Base-by-base conservation (phyloP, 129 eudicot genomes). In the Flaveria brownii region DNA sequence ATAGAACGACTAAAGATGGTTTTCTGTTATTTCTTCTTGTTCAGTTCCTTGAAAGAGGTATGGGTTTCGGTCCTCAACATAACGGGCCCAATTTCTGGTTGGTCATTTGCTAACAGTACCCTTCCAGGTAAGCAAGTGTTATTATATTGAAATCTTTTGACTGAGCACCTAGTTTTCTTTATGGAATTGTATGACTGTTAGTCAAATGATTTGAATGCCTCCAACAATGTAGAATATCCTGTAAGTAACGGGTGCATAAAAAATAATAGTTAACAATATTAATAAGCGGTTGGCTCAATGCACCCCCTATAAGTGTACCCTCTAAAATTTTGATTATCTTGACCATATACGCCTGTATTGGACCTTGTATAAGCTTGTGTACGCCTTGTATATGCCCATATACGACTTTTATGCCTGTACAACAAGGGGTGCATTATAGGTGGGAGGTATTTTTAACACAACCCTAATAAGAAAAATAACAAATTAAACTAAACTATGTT, bases 61-160 rank as follows among this genome's bases (percentile, higher is more conserved):
- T 95, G 94, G 97, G 99, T 95, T 70, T 86, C 97, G 30, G 99
- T 95, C 52, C 96, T 95, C 42, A 95, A 95, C 82, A 82, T 95
- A 61, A 95, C 97, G n/a, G 97, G 99, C 74, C 97, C 97, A 9
- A 64, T 95, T 74, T 88, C 91, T 57, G 82, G 86, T 77, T 95
- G 99, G 99, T 95, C 99, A 36, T 87, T 95, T 75, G 96, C 97
- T 61, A 78, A 91, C 80, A 73, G 65, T 74, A 78, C 50, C 55
- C 80, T 95, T 73, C 97, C 97, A 91, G 97, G 99, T 95, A 59
- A 82, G 70, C 70, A 18, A 30, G 51, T 60, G 50, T 70, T 46
- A 28, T 78, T 78, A 47, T 5, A 17, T 23, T 62, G 30, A 3
- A 7, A 25, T n/a, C 33, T n/a, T 28, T n/a, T 74, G n/a, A 47